Conservation (phyloP, 2,329 filamentous ascomycete genomes). For the Colletotrichum sp. region DNA sequence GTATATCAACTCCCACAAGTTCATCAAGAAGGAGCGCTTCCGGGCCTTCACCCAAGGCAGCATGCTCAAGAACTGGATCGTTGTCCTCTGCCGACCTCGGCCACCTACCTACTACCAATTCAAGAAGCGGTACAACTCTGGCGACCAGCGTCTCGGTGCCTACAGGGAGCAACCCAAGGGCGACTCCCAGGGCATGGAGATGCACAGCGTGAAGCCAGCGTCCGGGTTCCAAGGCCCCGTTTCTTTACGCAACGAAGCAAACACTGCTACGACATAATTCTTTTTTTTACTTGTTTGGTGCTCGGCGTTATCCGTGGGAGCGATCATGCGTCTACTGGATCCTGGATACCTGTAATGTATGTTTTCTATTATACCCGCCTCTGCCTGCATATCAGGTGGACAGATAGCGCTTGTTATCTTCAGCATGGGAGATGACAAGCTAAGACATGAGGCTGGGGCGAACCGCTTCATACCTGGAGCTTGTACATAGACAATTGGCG, state of each 20-base stretch:
- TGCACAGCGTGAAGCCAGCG: conserved; percentile 67
- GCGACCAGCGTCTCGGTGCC: conserved; percentile 83
- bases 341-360: conserved; percentile 24
- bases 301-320: conserved; percentile 13
- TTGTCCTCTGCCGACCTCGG: conserved; percentile 82
- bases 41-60: conserved; percentile 85
- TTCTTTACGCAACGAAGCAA: conserved; percentile 42
- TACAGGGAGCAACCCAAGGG: conserved; percentile 43
- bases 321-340: conserved; percentile 10
- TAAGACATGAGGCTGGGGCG: neutral
- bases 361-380: conserved; percentile 21
- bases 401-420: neutral
- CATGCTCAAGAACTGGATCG: conserved; percentile 77
- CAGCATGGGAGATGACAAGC: neutral
- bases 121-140: conserved; percentile 76
- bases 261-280: conserved; percentile 12
- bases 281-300: neutral
- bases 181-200: conserved; percentile 67
- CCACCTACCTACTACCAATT: conserved; percentile 90
- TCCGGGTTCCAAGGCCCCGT: conserved; percentile 60
- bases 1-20: conserved; percentile 96
- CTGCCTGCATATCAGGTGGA: neutral
- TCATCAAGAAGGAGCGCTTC: conserved; percentile 89
- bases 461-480: neutral
- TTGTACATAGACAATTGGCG: conserved; percentile 7